Evolutionary conservation across 2,329 filamentous ascomycete species (phyloP), one percentile per base, ranked within the genome.

Genomic region (Colletotrichum lentis): DNA sequence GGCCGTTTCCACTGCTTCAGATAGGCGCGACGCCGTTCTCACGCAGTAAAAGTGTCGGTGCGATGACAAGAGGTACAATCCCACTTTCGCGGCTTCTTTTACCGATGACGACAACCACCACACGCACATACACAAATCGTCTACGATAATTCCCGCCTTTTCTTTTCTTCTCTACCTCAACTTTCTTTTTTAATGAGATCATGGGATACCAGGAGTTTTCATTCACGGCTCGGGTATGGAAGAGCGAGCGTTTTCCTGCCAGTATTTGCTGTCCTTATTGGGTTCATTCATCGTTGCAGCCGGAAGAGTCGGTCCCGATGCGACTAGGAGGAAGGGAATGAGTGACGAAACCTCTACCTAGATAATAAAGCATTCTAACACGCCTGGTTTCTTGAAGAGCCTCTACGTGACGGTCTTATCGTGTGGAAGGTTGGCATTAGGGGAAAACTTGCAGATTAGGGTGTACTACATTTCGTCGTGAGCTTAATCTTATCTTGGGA

Each of bases 1-100:
- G 81, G 83, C 69, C 80, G 77, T 52, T 85, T 84, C 74, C 83
- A 79, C 78, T 86, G 84, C 77, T 86, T 86, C 79, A 82, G 62
- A 52, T 71, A 71, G 70, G 37, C 63, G 22, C 52, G 56, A 49
- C 56, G 39, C 22, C 56, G 31, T 31, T 55, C 27, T 2, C 31
- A 46, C 12, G 44, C 44, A 5, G 46, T 59, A 31, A 63, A 41
- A 31, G 53, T 55, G 63, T 58, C 41, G 35, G 11, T 54, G 31
- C 62, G 50, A 20, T 49, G 43, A 60, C 7, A 6, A 16, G 11
- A 18, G 7, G 3, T 18, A 55, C n/a, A 18, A 6, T 14, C 1
- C 16, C 10, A 5, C 16, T 5, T 16, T 24, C 10, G 16, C 39
- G 24, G 16, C 22, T 10, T 14, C 52, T 16, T 22, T 50, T 5